Conservation (phyloP, 176 grass and related monocot species). For the Carex pumila region DNA sequence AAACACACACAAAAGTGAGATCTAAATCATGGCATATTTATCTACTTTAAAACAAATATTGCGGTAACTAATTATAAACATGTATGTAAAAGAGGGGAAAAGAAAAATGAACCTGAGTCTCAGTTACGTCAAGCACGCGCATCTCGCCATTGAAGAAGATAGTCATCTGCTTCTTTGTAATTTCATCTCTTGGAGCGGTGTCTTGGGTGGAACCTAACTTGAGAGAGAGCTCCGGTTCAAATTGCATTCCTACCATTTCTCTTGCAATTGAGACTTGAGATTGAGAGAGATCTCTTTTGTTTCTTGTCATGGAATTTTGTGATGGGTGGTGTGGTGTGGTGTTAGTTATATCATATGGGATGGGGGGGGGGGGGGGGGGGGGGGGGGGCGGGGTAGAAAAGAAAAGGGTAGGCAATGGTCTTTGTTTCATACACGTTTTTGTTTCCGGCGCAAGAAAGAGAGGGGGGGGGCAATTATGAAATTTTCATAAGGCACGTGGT, state of each 20-base stretch:
- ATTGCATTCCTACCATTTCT: background rate
- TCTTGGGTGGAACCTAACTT: slow-evolving; percentile 14
- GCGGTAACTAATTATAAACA: background rate
- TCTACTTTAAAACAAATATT: too few species aligned
- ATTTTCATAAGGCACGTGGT: background rate
- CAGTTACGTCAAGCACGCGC: slow-evolving; percentile 18
- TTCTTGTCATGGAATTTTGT: background rate
- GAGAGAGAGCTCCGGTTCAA: slow-evolving; percentile 22
- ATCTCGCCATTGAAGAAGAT: slow-evolving; percentile 30
- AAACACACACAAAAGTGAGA: background rate
- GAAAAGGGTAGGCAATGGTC: background rate
- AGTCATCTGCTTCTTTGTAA: slow-evolving; percentile 8
- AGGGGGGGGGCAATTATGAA: background rate
- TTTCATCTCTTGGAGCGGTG: background rate
- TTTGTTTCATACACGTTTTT: slow-evolving; percentile 29
- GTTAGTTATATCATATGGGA: background rate
- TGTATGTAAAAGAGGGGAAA: background rate
- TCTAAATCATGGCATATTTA: background rate
- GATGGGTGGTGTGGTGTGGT: background rate
- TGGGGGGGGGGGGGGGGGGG: too few species aligned
- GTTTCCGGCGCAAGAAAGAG: background rate
- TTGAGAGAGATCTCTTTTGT: background rate
- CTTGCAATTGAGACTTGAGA: too few species aligned
- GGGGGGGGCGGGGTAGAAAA: too few species aligned
- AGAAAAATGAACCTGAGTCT: slow-evolving; percentile 15